Evolutionary conservation across 2,329 filamentous ascomycete species (phyloP).

Genomic region (Pseudogymnoascus sp.): DNA sequence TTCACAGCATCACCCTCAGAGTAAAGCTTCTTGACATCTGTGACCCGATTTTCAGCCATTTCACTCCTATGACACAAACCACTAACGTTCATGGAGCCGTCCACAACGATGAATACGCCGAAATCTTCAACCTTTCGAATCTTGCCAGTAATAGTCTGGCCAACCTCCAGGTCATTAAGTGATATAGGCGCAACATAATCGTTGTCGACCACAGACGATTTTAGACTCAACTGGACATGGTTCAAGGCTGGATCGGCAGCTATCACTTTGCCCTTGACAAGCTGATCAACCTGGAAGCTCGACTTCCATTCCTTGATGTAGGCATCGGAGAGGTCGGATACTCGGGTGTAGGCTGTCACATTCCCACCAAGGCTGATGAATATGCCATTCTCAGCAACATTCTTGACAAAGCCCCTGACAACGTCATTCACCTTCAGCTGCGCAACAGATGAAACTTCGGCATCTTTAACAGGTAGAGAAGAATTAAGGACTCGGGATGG

Average conservation of each 20-base stretch:
- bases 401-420: conserved; percentile 85
- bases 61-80: conserved; percentile 89
- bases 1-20: conserved; percentile 89
- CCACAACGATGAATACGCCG: conserved; percentile 87
- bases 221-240: conserved; percentile 80
- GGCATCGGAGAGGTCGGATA: conserved; percentile 81
- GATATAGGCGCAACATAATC: conserved; percentile 68
- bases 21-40: conserved; percentile 84
- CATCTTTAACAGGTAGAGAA: conserved; percentile 70
- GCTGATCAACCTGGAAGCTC: conserved; percentile 76
- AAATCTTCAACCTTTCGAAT: conserved; percentile 92
- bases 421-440: conserved; percentile 72
- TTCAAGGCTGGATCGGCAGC: conserved; percentile 60
- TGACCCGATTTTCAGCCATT: conserved; percentile 76
- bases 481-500: conserved; percentile 88
- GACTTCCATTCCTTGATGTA: conserved; percentile 96
- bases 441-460: conserved; percentile 63
- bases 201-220: conserved; percentile 73
- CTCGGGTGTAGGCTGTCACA: conserved; percentile 74
- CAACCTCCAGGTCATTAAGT: conserved; percentile 69
- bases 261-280: conserved; percentile 81
- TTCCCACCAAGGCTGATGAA: conserved; percentile 79
- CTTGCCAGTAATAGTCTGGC: conserved; percentile 80
- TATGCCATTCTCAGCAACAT: conserved; percentile 79
- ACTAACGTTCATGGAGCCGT: conserved; percentile 80